Conservation (phyloP, 257 asterid species). For the Osmanthus fragrans region DNA sequence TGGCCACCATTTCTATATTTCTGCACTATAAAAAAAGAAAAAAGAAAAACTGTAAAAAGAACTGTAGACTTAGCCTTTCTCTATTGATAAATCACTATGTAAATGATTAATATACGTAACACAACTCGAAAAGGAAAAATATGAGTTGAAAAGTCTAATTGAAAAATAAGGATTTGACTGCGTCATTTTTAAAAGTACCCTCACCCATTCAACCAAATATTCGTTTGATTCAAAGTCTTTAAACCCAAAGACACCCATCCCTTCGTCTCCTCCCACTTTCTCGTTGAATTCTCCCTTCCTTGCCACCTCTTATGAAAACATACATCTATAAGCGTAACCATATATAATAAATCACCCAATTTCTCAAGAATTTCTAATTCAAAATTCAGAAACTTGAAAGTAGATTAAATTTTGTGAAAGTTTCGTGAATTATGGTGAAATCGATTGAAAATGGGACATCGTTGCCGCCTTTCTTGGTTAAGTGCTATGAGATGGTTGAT, state of each 20-base stretch:
- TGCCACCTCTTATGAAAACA: not conserved
- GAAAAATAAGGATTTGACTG: no score
- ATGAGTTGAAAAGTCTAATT: no score
- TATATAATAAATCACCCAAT: not conserved
- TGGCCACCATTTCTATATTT: no score
- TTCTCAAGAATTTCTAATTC: not conserved
- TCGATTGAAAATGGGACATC: constrained; percentile 72
- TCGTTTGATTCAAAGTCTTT: not conserved
- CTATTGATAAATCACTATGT: no score
- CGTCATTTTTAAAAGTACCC: no score
- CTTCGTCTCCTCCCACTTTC: not conserved
- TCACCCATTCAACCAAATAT: not conserved
- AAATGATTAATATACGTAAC: no score
- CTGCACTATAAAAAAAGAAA: no score
- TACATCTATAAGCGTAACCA: not conserved
- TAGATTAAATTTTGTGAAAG: not conserved
- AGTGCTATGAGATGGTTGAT: constrained; percentile 85
- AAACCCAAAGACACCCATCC: not conserved
- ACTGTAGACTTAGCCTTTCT: no score
- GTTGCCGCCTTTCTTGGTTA: constrained; percentile 78
- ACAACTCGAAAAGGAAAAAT: no score
- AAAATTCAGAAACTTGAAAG: not conserved
- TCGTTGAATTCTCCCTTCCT: not conserved
- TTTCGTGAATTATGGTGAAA: constrained; percentile 63
- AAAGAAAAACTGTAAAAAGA: no score